Conservation (phyloP, 495 filamentous ascomycete species). For the Jackrogersella multiformis region DNA sequence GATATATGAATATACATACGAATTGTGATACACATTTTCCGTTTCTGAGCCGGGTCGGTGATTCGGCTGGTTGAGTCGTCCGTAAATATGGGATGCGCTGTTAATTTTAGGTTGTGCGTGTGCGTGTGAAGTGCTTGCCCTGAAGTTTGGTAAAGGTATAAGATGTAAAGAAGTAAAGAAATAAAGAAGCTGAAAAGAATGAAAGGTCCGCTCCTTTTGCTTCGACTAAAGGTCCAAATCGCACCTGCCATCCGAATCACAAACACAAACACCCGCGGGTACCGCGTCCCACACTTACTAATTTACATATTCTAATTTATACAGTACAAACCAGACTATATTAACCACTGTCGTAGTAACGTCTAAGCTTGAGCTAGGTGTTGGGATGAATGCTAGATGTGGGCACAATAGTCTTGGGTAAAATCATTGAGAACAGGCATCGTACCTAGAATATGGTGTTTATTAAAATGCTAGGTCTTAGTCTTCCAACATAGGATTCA, state of each 20-base stretch:
- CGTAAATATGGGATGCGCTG: no score
- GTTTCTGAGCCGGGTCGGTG: slow-evolving; percentile 1
- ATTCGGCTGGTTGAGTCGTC: background rate
- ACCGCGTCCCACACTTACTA: background rate
- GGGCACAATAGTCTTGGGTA: background rate
- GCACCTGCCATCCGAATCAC: slow-evolving; percentile 1
- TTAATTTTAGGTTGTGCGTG: background rate
- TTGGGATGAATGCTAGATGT: background rate
- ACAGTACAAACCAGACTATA: background rate
- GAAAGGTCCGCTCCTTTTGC: background rate
- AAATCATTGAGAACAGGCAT: background rate
- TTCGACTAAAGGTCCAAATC: background rate
- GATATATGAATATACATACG: slow-evolving; percentile 24
- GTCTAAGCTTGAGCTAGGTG: background rate
- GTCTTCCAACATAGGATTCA: background rate
- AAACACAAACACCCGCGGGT: background rate
- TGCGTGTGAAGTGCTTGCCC: background rate
- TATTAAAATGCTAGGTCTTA: background rate
- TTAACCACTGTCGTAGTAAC: background rate
- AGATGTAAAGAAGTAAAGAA: background rate
- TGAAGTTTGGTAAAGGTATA: background rate
- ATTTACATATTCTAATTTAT: background rate
- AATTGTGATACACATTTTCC: slow-evolving; percentile 35
- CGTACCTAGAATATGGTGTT: background rate
- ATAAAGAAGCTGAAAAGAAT: background rate